These are phyloP conservation scores for Fusarium phyllophilum DNA, from an alignment of 2,329 filamentous ascomycete species.

Conservation along the genomic window DNA sequence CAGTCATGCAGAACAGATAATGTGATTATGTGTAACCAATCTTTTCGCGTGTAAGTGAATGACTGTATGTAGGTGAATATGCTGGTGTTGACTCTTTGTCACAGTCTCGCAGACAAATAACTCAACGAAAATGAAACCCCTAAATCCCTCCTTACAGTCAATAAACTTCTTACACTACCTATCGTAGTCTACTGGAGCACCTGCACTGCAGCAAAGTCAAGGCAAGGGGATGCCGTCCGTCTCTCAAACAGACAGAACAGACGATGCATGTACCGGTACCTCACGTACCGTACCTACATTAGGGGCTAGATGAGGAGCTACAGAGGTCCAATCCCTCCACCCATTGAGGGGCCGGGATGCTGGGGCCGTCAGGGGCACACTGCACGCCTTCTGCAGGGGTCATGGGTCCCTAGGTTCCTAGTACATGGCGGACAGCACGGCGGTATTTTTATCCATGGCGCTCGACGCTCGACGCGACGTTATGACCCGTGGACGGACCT, in stretches of 20 bases:
- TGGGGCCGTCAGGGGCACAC: constrained; percentile 40
- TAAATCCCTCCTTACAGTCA: background rate
- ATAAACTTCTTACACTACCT: background rate
- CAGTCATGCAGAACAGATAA: background rate
- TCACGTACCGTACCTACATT: constrained; percentile 37
- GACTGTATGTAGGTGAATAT: background rate
- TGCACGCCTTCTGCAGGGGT: constrained; percentile 31
- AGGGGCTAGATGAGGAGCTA: constrained; percentile 37
- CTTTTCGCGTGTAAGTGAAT: background rate
- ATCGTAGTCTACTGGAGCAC: background rate
- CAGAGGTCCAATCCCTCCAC: constrained; percentile 20
- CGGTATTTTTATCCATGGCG: background rate
- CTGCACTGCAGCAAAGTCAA: background rate
- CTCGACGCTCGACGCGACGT: constrained; percentile 8
- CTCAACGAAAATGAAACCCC: background rate
- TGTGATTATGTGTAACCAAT: constrained; percentile 7
- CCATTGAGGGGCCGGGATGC: constrained; percentile 18
- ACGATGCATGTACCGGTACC: constrained; percentile 7
- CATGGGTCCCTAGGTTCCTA: constrained; percentile 13
- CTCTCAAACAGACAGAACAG: background rate
- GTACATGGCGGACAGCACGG: constrained; percentile 18
- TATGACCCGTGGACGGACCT: constrained; percentile 1
- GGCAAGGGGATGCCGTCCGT: constrained; percentile 7
- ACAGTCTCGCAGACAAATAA: background rate
- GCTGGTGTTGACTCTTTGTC: background rate